phyloP scores from a whole-genome alignment of 2,329 filamentous ascomycete species.

The Apiospora koreana region DNA sequence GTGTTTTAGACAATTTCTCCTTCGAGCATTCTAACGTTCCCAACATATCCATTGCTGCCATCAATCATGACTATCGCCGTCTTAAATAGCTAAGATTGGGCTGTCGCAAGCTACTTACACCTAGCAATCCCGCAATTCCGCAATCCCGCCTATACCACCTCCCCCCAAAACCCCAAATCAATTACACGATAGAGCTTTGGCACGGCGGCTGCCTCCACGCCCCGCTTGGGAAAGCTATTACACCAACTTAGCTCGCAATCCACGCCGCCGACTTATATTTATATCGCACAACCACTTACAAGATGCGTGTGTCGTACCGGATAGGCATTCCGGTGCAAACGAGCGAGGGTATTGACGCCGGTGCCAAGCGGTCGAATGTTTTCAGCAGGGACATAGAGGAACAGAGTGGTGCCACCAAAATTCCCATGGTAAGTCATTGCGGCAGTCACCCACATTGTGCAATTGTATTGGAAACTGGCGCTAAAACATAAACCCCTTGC shows the following conservation, averaged over 20 bases:
- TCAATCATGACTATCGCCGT: background rate
- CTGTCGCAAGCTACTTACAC: background rate
- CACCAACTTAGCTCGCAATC: background rate
- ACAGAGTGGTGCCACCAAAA: background rate
- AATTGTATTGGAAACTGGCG: background rate
- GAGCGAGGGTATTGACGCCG: background rate
- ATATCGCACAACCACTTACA: background rate
- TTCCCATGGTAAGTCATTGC: background rate
- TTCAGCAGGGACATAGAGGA: background rate
- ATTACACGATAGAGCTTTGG: background rate
- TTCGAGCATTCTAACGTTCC: background rate
- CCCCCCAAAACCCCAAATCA: background rate
- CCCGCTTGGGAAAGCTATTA: background rate
- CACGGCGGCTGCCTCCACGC: background rate
- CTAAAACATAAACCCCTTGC: background rate
- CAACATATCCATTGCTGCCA: background rate
- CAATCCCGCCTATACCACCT: background rate
- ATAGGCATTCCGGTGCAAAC: conserved; percentile 8
- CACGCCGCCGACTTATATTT: background rate
- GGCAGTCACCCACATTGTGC: background rate
- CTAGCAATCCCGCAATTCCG: background rate
- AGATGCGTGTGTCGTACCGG: conserved; percentile 8
- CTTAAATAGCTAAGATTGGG: background rate
- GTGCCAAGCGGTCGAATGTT: background rate
- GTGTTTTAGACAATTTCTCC: background rate